phyloP scores from a whole-genome alignment of 2,329 filamentous ascomycete species.

The Stemphylium beticola region DNA sequence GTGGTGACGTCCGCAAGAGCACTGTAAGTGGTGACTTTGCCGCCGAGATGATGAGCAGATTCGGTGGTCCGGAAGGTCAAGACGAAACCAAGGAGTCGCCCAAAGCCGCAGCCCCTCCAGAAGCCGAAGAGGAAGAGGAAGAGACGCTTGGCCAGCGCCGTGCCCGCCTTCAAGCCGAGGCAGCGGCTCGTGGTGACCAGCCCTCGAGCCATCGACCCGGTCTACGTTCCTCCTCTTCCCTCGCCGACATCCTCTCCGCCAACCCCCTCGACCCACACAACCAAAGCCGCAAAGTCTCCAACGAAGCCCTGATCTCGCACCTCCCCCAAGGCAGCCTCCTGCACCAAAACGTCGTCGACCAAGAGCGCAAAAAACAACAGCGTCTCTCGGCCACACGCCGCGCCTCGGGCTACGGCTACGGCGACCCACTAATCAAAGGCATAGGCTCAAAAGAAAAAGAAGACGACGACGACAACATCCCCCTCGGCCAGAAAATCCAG shows the following conservation, averaged over 20 bases:
- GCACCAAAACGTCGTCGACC: conserved; percentile 45
- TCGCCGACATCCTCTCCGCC: conserved; percentile 67
- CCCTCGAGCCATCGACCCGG: conserved; percentile 37
- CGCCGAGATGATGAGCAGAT: conserved; percentile 66
- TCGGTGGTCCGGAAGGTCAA: conserved; percentile 35
- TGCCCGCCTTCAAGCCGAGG: conserved; percentile 74
- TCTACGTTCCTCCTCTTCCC: conserved; percentile 56
- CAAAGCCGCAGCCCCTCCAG: conserved; percentile 24
- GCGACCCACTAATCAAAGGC: conserved; percentile 38
- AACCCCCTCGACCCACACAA: conserved; percentile 54
- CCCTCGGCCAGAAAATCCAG: conserved; percentile 44
- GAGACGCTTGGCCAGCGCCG: conserved; percentile 82
- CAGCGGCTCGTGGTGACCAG: conserved; percentile 56
- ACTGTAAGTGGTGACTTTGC: conserved; percentile 72
- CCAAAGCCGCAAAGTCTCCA: conserved; percentile 45
- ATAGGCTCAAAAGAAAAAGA: conserved; percentile 33
- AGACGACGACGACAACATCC: conserved; percentile 38
- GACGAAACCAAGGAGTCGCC: conserved; percentile 20
- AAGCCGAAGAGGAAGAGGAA: conserved; percentile 59
- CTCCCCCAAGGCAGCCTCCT: conserved; percentile 52
- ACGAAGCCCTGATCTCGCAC: conserved; percentile 42
- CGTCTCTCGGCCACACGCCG: conserved; percentile 44
- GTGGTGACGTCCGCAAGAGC: conserved; percentile 48
- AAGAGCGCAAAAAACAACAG: conserved; percentile 46
- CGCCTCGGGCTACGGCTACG: conserved; percentile 35